Percentiles rank a stretch among this genome's conserved stretches.
phyloP scores from a whole-genome alignment of 2,329 filamentous ascomycete genomes.

The Calonectria hongkongensis region DNA sequence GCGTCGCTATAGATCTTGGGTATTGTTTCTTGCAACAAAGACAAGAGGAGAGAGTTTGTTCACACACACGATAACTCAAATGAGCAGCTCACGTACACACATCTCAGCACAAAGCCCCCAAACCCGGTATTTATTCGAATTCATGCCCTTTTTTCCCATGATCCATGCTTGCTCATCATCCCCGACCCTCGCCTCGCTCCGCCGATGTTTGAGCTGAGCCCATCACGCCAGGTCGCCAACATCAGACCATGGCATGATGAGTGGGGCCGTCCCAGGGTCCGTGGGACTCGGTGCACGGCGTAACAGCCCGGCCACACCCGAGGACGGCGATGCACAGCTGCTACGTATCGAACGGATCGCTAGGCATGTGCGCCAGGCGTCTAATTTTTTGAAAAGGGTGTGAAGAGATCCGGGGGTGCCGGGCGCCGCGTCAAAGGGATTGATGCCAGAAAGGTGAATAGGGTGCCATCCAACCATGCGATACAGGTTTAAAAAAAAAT shows the following conservation, averaged over 20 bases:
- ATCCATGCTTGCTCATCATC: constrained; percentile 31
- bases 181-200: constrained; percentile 56
- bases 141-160: constrained; percentile 34
- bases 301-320: constrained; percentile 53
- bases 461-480: constrained; percentile 16
- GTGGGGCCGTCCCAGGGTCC: constrained; percentile 53
- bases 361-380: constrained; percentile 9
- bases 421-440: constrained; percentile 12
- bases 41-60: constrained; percentile 13
- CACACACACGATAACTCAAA: constrained; percentile 31
- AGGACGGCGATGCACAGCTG: constrained; percentile 33
- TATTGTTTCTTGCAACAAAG: constrained; percentile 12
- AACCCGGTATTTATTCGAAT: constrained; percentile 52
- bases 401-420: constrained; percentile 16
- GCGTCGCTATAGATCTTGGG: constrained; percentile 6
- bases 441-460: constrained; percentile 3
- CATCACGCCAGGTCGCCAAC: constrained; percentile 56
- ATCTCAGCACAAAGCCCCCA: constrained; percentile 27
- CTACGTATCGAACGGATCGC: constrained; percentile 8
- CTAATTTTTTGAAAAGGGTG: constrained; percentile 2
- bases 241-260: constrained; percentile 56
- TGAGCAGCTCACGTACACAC: constrained; percentile 27
- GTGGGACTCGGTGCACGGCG: constrained; percentile 47
- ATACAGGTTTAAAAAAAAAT: constrained; percentile 5
- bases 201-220: constrained; percentile 49